Conservation (phyloP, 208 protist species). For the Acanthamoeba lenticulata region DNA sequence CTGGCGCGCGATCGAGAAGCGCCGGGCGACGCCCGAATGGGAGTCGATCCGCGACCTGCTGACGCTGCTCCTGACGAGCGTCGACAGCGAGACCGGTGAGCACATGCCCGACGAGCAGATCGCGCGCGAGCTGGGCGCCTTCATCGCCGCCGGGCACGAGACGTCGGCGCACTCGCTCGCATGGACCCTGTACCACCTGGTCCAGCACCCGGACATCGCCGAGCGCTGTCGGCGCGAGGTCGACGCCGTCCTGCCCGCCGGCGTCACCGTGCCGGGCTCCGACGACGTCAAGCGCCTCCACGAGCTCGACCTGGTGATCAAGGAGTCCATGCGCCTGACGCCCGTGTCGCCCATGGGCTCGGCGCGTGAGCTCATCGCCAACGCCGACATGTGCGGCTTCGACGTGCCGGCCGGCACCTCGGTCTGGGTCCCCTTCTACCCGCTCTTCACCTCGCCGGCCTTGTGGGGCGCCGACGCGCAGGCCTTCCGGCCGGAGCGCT, state of each 20-base stretch:
- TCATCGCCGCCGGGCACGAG: slow-evolving; percentile 25
- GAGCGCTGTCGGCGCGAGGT: not conserved
- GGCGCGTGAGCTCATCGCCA: not conserved
- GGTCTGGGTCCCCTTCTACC: slow-evolving; percentile 33
- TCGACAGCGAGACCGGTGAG: not conserved
- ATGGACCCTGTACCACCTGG: not conserved
- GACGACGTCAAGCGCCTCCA: not conserved
- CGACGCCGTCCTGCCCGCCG: not conserved
- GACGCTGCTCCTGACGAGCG: not conserved
- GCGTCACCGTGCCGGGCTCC: not conserved
- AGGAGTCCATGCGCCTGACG: slow-evolving; percentile 5
- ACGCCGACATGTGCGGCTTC: not conserved
- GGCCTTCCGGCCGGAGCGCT: slow-evolving; percentile 3
- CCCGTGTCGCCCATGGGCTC: slow-evolving; percentile 20
- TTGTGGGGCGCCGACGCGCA: not conserved
- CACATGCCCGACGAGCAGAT: slow-evolving; percentile 24
- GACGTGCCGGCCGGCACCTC: not conserved
- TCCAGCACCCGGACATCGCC: not conserved
- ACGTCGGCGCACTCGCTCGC: not conserved
- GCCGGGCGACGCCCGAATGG: too few relatives aligned
- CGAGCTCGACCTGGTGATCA: not conserved
- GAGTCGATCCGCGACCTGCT: not conserved
- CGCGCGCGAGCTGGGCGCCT: not conserved
- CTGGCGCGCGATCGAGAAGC: not conserved
- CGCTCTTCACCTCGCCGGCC: not conserved